Conservation (phyloP, 2,329 filamentous ascomycete species). For the Apiospora kogelbergensis region DNA sequence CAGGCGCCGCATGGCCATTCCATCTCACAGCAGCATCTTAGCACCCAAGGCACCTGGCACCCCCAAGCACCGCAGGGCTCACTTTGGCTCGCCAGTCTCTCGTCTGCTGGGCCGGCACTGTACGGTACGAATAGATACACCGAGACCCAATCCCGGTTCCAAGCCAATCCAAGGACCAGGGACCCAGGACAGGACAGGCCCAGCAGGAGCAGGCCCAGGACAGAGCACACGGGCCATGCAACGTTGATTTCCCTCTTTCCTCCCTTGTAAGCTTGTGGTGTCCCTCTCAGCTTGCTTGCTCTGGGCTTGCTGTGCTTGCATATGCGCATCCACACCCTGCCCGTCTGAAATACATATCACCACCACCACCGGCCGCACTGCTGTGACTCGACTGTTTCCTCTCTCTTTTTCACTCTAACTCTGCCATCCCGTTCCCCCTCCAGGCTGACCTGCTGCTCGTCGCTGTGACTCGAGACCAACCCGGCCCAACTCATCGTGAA, state of each 20-base stretch:
- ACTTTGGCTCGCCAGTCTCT: conserved; percentile 3
- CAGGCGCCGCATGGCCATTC: neutral
- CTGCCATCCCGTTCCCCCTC: neutral
- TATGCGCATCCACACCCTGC: neutral
- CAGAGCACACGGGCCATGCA: neutral
- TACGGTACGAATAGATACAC: conserved; percentile 7
- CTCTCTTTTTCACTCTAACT: neutral
- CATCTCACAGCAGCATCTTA: neutral
- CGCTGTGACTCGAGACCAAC: neutral
- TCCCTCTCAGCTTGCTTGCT: neutral
- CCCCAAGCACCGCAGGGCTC: too few relatives aligned
- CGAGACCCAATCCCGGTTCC: neutral
- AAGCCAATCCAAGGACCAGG: neutral
- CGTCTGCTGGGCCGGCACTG: neutral
- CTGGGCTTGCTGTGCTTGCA: neutral
- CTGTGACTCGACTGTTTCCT: neutral
- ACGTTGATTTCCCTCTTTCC: conserved; percentile 3
- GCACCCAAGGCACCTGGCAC: too few relatives aligned
- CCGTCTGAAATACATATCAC: neutral
- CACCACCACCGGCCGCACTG: neutral
- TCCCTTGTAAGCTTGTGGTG: neutral
- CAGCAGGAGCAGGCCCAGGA: neutral
- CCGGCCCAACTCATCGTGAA: neutral
- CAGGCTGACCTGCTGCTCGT: neutral
- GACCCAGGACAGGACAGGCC: neutral